Conservation (phyloP, 495 filamentous ascomycete species). For the Pyrenula massariospora region DNA sequence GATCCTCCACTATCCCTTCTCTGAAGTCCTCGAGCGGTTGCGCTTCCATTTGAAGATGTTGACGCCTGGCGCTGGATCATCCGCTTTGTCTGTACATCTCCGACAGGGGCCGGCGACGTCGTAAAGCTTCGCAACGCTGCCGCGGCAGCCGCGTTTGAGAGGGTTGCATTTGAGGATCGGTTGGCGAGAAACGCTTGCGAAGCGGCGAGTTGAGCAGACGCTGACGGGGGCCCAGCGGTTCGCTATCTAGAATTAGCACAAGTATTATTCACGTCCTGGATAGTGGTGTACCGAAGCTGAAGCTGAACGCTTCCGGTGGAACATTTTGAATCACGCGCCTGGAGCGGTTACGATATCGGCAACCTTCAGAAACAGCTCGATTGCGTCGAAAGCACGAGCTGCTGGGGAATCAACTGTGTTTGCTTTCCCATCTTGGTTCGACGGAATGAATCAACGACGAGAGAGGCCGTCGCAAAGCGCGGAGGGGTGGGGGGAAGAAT, state of each 20-base stretch:
- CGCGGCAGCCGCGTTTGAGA: constrained; percentile 77
- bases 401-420: background rate
- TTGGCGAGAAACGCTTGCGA: constrained; percentile 66
- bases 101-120: constrained; percentile 62
- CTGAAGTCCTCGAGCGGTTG: constrained; percentile 33
- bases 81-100: constrained; percentile 76
- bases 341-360: background rate
- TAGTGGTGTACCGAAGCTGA: background rate
- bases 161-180: constrained; percentile 46
- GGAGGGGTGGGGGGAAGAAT: too few species aligned
- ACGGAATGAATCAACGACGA: too few species aligned
- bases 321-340: background rate
- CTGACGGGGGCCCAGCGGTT: constrained; percentile 46
- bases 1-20: constrained; percentile 61
- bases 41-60: constrained; percentile 50
- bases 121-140: constrained; percentile 69
- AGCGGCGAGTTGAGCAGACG: constrained; percentile 63
- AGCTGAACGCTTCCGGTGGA: background rate
- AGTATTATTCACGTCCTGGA: background rate
- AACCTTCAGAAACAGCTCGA: background rate
- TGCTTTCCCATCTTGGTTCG: background rate
- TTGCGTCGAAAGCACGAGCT: background rate
- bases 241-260: constrained; percentile 28
- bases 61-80: constrained; percentile 63
- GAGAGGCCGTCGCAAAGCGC: too few species aligned